Conservation (phyloP, 495 filamentous ascomycete genomes). For the Neurospora sp. region DNA sequence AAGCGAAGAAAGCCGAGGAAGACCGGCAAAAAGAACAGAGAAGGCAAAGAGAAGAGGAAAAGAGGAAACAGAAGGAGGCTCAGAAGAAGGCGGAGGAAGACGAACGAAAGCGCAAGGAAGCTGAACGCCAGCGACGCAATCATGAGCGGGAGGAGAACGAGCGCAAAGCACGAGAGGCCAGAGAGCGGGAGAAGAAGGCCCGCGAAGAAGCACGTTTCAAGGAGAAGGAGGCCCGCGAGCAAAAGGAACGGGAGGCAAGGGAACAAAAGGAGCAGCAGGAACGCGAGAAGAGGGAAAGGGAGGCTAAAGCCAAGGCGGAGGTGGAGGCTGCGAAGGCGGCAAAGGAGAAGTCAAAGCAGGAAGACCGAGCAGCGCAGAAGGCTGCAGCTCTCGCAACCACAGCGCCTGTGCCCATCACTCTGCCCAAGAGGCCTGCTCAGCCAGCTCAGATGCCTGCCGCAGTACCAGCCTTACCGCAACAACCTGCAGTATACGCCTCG, state of each 20-base stretch:
- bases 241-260: constrained; percentile 55
- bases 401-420: constrained; percentile 29
- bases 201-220: constrained; percentile 48
- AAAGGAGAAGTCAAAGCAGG: constrained; percentile 43
- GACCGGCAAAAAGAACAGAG: constrained; percentile 74
- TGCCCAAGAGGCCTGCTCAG: constrained; percentile 38
- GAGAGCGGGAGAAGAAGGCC: constrained; percentile 80
- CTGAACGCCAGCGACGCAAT: constrained; percentile 50
- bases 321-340: constrained; percentile 27
- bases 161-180: constrained; percentile 62
- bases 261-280: constrained; percentile 57
- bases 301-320: constrained; percentile 22
- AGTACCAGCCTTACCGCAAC: constrained; percentile 41
- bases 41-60: constrained; percentile 71
- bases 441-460: constrained; percentile 33
- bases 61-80: constrained; percentile 83
- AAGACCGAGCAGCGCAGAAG: constrained; percentile 33
- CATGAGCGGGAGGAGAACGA: constrained; percentile 82
- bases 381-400: constrained; percentile 25
- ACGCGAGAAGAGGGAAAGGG: constrained; percentile 43
- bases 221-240: constrained; percentile 61
- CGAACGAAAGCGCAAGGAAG: constrained; percentile 59
- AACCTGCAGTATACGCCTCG: constrained; percentile 46
- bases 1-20: constrained; percentile 62
- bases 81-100: constrained; percentile 85